These are phyloP conservation scores for Colletotrichum navitas DNA, from an alignment of 2,329 filamentous ascomycete genomes.

Conservation along the genomic window DNA sequence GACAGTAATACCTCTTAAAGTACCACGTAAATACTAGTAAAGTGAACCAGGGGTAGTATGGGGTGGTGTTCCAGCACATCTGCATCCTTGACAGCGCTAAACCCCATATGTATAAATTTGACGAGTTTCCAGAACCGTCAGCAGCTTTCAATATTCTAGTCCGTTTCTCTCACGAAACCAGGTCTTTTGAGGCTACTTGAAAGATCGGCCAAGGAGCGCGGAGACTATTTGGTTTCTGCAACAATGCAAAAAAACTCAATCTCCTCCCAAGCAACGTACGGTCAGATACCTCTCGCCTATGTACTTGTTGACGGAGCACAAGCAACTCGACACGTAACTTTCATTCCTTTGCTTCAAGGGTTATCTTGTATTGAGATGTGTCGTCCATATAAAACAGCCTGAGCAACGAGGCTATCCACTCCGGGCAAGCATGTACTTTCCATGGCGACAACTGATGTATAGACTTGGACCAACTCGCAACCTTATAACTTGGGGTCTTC, in stretches of 20 bases:
- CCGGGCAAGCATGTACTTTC: neutral
- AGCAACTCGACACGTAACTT: neutral
- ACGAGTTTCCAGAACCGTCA: conserved; percentile 46
- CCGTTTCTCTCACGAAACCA: conserved; percentile 5
- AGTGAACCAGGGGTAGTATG: neutral
- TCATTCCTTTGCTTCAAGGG: neutral
- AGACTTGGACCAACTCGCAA: neutral
- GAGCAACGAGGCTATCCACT: neutral
- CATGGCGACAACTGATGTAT: neutral
- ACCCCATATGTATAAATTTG: conserved; percentile 55
- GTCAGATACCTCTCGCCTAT: neutral
- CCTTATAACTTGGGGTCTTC: neutral
- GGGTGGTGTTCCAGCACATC: neutral
- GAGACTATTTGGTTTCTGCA: neutral
- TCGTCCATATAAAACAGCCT: neutral
- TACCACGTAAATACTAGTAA: neutral
- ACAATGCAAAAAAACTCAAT: neutral
- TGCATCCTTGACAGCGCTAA: conserved; percentile 47
- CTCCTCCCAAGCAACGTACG: neutral
- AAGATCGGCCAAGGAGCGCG: neutral
- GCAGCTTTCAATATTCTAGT: conserved; percentile 17
- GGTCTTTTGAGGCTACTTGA: neutral
- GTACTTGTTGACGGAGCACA: neutral
- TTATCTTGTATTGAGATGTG: neutral
- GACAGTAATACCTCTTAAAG: neutral